These are phyloP conservation scores for Drosera spatulata DNA, from an alignment of 179 eudicot species.

Conservation along the genomic window DNA sequence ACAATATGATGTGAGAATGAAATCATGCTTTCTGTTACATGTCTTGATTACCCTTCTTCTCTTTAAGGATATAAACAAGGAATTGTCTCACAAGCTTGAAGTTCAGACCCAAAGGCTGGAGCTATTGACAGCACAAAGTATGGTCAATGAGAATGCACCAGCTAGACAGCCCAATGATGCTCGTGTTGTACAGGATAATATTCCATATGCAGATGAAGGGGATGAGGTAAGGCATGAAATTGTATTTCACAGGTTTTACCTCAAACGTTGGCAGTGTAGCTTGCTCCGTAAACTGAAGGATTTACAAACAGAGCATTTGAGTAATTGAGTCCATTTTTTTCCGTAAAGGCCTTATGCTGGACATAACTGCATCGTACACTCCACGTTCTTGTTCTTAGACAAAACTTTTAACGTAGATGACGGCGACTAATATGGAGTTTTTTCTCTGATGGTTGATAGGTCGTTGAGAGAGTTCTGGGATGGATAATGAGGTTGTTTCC, in stretches of 20 bases:
- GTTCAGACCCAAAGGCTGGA: conserved; percentile 92
- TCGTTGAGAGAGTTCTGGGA: conserved; percentile 83
- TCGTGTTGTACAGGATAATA: conserved; percentile 33
- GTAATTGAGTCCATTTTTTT: too few species aligned
- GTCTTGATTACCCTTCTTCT: conserved; percentile 1
- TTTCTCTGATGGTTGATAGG: conserved; percentile 24
- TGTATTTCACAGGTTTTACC: neutral
- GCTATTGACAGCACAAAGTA: conserved; percentile 83
- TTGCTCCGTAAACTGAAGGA: too few species aligned
- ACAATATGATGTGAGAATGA: too few species aligned
- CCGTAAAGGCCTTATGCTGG: too few species aligned
- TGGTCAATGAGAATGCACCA: conserved; percentile 44
- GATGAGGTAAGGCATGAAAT: conserved; percentile 56
- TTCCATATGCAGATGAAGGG: conserved; percentile 92
- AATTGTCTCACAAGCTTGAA: conserved; percentile 78
- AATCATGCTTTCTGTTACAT: neutral
- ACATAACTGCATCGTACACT: too few species aligned
- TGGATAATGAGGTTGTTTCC: conserved; percentile 98
- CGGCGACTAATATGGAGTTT: neutral
- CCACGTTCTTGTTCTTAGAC: too few species aligned
- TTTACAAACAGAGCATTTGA: too few species aligned
- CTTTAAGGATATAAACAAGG: conserved; percentile 76
- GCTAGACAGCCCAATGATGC: conserved; percentile 30
- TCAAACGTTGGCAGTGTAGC: too few species aligned
- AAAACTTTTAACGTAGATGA: too few species aligned